Evolutionary conservation across 2,329 filamentous ascomycete genomes (phyloP), one percentile per base, ranked within the genome.

Genomic region (Bisporella sp.): DNA sequence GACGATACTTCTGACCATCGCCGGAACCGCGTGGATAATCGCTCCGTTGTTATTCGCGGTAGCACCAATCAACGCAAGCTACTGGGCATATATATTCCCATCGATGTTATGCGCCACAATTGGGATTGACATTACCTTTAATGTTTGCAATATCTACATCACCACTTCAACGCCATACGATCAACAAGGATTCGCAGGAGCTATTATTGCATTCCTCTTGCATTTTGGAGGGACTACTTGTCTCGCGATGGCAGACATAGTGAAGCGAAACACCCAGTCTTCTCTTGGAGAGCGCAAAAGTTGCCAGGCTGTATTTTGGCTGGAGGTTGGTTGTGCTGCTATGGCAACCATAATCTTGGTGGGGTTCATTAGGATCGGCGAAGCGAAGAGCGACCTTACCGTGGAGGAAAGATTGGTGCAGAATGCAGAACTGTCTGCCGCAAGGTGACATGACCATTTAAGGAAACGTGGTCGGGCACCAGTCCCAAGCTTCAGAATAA

Each of bases 111-210:
- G 81, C 55, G 77, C 76, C 9, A 91, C 87, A 0, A 72, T 90
- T 33, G 85, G 84, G n/a, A 81, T 90, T 52, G 87, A 92, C 61
- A 81, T 90, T 48, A 81, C 81, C 5, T 90, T 84, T 68, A 89
- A 85, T 61, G 77, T 90, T 1, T 79, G 82, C 21, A 90, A 86
- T 60, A 78, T 91, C 52, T 91, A 87, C 67, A 85, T 89, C 64
- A 89, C 85, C 0, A 89, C 85, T 0, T 79, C 77, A 11, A 71
- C 90, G 55, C 84, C 86, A 0, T 72, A 73, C 4, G 74, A 77
- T 9, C 74, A 81, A 46, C 87, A 92, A 63, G 86, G 85, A 0
- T 71, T 89, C 0, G 87, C 85, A 0, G 85, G 86, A 1, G 86
- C 81, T 0, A 66, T 90, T 43, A 82, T 87, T 60, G 89, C 87